Evolutionary conservation across 495 filamentous ascomycete species (phyloP).

Genomic region (Bryoglossum gracile): DNA sequence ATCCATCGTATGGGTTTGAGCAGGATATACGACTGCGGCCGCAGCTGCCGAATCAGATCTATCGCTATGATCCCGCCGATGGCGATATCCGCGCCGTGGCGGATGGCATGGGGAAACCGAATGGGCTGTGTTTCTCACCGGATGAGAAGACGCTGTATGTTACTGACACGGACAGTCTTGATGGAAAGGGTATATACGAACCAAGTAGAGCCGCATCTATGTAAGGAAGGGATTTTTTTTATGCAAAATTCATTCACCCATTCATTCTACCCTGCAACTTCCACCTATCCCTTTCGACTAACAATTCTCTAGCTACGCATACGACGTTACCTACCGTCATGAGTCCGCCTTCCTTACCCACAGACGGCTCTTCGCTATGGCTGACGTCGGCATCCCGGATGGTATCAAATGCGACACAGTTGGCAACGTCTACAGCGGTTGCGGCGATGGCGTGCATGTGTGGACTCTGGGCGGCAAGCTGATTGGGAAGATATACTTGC

Average conservation of each 20-base stretch:
- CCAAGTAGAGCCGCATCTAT: slow-evolving; percentile 5
- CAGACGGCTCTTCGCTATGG: slow-evolving; percentile 49
- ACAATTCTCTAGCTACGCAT: slow-evolving; percentile 10
- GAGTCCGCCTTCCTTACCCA: slow-evolving; percentile 34
- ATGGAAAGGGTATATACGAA: slow-evolving; percentile 7
- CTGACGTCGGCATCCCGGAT: slow-evolving; percentile 47
- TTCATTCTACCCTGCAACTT: background rate
- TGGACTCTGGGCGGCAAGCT: slow-evolving; percentile 48
- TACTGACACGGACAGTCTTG: slow-evolving; percentile 39
- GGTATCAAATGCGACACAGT: slow-evolving; percentile 51
- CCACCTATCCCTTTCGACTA: background rate
- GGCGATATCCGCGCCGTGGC: slow-evolving; percentile 43
- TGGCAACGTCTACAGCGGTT: slow-evolving; percentile 52
- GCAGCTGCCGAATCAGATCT: slow-evolving; percentile 46
- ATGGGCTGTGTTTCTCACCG: slow-evolving; percentile 51
- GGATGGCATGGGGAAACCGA: slow-evolving; percentile 46
- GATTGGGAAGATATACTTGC: slow-evolving; percentile 39
- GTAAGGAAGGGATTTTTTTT: slow-evolving; percentile 6
- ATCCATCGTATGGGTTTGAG: slow-evolving; percentile 49
- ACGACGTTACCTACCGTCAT: slow-evolving; percentile 3
- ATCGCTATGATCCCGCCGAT: slow-evolving; percentile 38
- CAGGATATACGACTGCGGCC: slow-evolving; percentile 47
- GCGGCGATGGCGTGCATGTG: slow-evolving; percentile 52
- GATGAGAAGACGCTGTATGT: slow-evolving; percentile 44
- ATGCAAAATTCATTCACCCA: background rate